A percentile compares a stretch with the other conserved stretches of the same genome.
Conservation (phyloP, 345 rosid genomes). For the Lepidium africanum region DNA sequence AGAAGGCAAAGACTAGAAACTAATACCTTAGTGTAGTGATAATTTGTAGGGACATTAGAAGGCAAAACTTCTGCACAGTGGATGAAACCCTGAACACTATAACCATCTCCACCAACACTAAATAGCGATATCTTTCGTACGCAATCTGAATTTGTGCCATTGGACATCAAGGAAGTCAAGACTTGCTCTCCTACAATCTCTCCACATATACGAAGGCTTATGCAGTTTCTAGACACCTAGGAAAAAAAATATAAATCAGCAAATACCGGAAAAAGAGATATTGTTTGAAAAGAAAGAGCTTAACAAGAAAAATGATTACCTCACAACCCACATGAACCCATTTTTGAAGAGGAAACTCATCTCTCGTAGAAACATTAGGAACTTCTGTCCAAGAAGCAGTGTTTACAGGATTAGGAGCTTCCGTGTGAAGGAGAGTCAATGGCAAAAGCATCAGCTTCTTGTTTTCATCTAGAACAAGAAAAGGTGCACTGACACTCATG, state of each 20-base stretch:
- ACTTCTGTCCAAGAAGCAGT: constrained; percentile 33
- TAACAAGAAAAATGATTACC: constrained; percentile 29
- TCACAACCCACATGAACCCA: constrained; percentile 79
- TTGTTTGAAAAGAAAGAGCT: background rate
- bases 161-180: constrained; percentile 30
- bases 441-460: constrained; percentile 55
- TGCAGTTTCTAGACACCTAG: constrained; percentile 44
- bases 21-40: constrained; percentile 41
- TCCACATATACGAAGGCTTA: constrained; percentile 55
- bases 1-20: background rate
- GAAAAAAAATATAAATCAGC: background rate
- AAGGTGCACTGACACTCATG: constrained; percentile 42
- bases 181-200: constrained; percentile 48
- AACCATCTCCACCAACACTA: constrained; percentile 36
- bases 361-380: constrained; percentile 32
- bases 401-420: constrained; percentile 38
- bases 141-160: constrained; percentile 25
- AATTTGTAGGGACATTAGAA: constrained; percentile 31
- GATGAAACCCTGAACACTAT: constrained; percentile 52
- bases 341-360: constrained; percentile 46
- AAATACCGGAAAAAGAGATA: background rate
- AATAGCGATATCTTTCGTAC: constrained; percentile 38
- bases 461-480: constrained; percentile 56
- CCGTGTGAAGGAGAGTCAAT: constrained; percentile 31
- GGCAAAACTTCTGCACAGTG: constrained; percentile 44